Percentiles rank a stretch among this genome's conserved stretches.
These are phyloP conservation scores for Plasmodium vivax DNA, from an alignment of 169 alveolate species.

Conservation along the genomic window DNA sequence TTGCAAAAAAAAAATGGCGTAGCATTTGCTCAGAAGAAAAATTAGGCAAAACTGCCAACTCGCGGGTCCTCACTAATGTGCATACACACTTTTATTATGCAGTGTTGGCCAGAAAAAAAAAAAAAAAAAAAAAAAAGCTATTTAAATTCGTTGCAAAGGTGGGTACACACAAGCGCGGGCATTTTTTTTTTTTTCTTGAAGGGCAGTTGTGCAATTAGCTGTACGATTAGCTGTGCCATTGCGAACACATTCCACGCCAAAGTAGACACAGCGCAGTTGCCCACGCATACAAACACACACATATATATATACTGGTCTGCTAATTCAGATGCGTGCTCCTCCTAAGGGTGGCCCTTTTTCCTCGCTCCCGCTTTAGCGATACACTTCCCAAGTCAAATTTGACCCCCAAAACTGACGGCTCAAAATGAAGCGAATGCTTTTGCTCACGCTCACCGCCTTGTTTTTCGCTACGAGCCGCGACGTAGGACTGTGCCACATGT, in stretches of 20 bases:
- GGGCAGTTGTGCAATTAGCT: not conserved
- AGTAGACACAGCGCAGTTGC: not conserved
- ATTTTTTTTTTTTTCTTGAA: not conserved
- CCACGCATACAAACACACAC: not conserved
- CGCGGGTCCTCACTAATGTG: not conserved
- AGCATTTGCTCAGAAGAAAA: not conserved
- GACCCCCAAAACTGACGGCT: not conserved
- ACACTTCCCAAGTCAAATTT: not conserved
- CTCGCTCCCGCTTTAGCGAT: not conserved
- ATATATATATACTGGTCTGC: not conserved
- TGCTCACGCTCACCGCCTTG: not conserved
- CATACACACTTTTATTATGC: not conserved
- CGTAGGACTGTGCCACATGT: constrained; percentile 28
- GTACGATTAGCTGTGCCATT: not conserved
- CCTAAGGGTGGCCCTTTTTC: not conserved
- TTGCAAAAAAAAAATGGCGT: not conserved
- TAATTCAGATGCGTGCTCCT: not conserved
- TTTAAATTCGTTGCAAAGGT: not conserved
- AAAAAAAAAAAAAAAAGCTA: not conserved
- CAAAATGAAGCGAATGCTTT: constrained; percentile 11
- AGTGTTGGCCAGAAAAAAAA: not conserved
- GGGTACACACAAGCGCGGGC: not conserved
- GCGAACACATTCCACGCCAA: not conserved
- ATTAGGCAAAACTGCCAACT: not conserved
- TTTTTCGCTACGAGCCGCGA: not conserved